Base-by-base conservation (phyloP, 2,329 filamentous ascomycete species). In the Juglanconis juglandina region DNA sequence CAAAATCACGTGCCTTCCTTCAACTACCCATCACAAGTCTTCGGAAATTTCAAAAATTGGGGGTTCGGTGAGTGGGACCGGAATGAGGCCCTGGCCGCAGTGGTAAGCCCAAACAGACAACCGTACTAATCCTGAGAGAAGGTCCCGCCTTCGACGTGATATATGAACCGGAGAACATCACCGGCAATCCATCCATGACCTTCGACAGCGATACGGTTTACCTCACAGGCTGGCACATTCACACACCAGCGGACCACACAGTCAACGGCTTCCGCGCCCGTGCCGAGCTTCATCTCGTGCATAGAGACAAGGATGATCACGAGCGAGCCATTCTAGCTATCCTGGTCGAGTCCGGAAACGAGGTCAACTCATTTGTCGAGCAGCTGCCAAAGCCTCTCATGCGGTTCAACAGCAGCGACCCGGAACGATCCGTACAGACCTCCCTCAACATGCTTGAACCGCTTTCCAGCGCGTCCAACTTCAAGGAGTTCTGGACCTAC, bases 211-310 rank as follows among this genome's bases (percentile, higher is more conserved):
- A 75, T 61, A 81, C 76, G 1, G 71, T 78, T 30, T 82, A 79
- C 66, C 71, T 82, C 8, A 73, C 70, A 46, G 77, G 78, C 51
- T 82, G 79, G 78, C 80, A 82, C 69, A 77, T 81, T 53, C 80
- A 83, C 65, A 67, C 78, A 0, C 80, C 80, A 0, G 78, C 78
- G 5, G 80, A 82, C 59, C 80, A 83, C 67, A 71, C 73, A 3
- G 72, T 82, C 4, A 70, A 74, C 51, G 76, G 75, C 39, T 69
- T 73, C 42, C 73, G 75, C 41, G 70, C 73, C 41, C 77, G 75
- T 61, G 77, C 78, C 41, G 80, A 82, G 64, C 68, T 82, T 24
- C 80, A 82, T 66, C 71, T 79, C 42, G 80, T 82, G 3, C 78
- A 81, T 62, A 75, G 75, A 56, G 74, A 78, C 60, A 70, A 69